Evolutionary conservation across 2,329 filamentous ascomycete genomes (phyloP), one percentile per base, ranked within the genome.

Genomic region (Podosphaera aphanis): DNA sequence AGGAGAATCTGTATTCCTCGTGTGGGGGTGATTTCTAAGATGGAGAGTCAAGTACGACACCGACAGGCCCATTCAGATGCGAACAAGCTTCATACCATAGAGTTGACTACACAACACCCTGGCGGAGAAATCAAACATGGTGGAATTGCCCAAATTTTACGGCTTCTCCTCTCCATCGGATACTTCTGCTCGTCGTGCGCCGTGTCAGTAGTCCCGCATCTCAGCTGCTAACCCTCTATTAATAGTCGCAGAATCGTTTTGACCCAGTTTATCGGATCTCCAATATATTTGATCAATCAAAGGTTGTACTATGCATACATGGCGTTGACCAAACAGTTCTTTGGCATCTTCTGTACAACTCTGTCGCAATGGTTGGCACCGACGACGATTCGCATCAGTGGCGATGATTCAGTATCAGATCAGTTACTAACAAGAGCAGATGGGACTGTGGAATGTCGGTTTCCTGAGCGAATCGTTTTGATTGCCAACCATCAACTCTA

Each of bases 301-400:
- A 77, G 83, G 40, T 72, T 81, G 57, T 93, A 83, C 65, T 81
- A 92, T 61, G 72, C 77, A 50, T 92, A 84, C 63, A 92, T 93
- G 74, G 76, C 83, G 36, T 71, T 84, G 60, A 90, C 83, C 10
- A 93, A 93, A 61, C 74, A 83, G 57, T 82, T 74, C 1, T 92
- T 92, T 60, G 82, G 80, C 33, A 69, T 92, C 15, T 64, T 84
- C 39, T 76, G 79, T 50, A 85, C 79, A 18, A 79, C 78, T 39
- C 75, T 88, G 66, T 92, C 83, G 13, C 75, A 88, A 56, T 82
- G 82, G 67, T 93, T 83, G 79, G 79, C 80, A n/a, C 82, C 83
- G 2, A 90, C 83, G 0, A 71, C 76, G 3, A 78, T 93, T 46
- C 71, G 82, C 46, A 79, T 93, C 55, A 90, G 83, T 59, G 84